Percentiles rank a stretch among this genome's conserved stretches.
phyloP scores from a whole-genome alignment of 176 grass and related monocot genomes.

The Pharus latifolius region DNA sequence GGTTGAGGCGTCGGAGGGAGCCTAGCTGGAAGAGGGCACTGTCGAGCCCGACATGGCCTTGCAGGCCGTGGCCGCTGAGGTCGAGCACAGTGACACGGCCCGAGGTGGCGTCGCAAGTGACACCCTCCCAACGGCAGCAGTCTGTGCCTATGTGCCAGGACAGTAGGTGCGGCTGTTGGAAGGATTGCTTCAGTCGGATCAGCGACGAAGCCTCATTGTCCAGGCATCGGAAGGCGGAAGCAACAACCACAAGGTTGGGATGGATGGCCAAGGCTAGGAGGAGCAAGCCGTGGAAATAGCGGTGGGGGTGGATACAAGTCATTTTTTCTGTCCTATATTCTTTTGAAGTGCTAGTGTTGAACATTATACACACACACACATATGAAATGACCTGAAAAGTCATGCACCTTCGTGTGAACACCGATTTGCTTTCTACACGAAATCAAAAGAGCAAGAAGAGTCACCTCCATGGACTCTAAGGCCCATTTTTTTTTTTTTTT shows the following conservation, averaged over 20 bases:
- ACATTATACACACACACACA: too few species aligned
- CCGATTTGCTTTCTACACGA: too few species aligned
- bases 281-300: background rate
- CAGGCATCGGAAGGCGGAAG: slow-evolving; percentile 20
- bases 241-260: background rate
- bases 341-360: too few species aligned
- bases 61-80: background rate
- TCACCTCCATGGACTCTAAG: too few species aligned
- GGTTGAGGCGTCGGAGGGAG: slow-evolving; percentile 1
- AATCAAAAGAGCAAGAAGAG: too few species aligned
- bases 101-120: background rate
- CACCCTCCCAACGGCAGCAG: slow-evolving; percentile 35
- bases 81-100: slow-evolving; percentile 13
- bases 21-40: background rate
- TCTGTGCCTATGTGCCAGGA: slow-evolving; percentile 23
- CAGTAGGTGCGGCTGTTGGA: background rate
- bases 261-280: slow-evolving; percentile 3
- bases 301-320: background rate
- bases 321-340: background rate
- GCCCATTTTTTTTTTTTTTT: too few species aligned
- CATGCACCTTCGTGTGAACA: too few species aligned
- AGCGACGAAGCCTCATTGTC: slow-evolving; percentile 18
- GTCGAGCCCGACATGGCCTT: background rate
- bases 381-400: too few species aligned
- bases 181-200: slow-evolving; percentile 12